Conservation (phyloP, 139 green algal genomes). For the Chlamydomonas schloesseri region DNA sequence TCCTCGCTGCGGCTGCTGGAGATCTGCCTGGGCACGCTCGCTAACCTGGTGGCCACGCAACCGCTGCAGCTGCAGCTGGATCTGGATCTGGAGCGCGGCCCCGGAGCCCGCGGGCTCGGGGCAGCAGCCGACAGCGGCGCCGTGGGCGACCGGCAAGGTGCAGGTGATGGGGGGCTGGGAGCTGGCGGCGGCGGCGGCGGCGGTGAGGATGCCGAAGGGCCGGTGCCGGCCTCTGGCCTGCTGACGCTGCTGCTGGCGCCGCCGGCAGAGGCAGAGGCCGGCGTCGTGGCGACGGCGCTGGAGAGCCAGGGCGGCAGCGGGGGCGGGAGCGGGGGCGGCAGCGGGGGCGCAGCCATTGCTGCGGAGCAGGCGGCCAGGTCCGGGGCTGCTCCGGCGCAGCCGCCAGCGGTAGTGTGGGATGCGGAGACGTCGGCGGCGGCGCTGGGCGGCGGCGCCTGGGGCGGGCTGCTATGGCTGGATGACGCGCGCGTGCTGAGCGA, state of each 20-base stretch:
- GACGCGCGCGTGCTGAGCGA: constrained; percentile 27
- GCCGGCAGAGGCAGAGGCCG: not conserved
- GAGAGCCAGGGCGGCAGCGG: not conserved
- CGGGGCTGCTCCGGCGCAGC: too few species aligned
- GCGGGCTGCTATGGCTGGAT: constrained; percentile 16
- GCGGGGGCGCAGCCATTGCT: not conserved
- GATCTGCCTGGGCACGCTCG: constrained; percentile 6
- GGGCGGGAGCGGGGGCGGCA: not conserved
- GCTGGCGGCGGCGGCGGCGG: too few species aligned
- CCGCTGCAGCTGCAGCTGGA: not conserved
- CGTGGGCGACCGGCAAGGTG: too few species aligned
- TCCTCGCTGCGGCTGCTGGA: constrained; percentile 26
- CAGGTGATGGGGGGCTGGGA: too few species aligned
- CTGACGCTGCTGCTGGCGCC: not conserved
- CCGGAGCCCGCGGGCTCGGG: too few species aligned
- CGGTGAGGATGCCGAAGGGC: too few species aligned
- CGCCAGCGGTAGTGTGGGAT: too few species aligned
- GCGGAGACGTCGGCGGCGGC: not conserved
- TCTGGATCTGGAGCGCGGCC: too few species aligned
- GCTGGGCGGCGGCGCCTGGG: not conserved
- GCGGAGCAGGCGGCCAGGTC: not conserved
- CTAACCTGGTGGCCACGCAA: constrained; percentile 6
- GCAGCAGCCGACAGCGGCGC: too few species aligned
- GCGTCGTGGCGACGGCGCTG: too few species aligned
- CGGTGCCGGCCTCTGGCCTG: not conserved